phyloP scores from a whole-genome alignment of 148 eudicot species.

The Camellia lanceoleosa region DNA sequence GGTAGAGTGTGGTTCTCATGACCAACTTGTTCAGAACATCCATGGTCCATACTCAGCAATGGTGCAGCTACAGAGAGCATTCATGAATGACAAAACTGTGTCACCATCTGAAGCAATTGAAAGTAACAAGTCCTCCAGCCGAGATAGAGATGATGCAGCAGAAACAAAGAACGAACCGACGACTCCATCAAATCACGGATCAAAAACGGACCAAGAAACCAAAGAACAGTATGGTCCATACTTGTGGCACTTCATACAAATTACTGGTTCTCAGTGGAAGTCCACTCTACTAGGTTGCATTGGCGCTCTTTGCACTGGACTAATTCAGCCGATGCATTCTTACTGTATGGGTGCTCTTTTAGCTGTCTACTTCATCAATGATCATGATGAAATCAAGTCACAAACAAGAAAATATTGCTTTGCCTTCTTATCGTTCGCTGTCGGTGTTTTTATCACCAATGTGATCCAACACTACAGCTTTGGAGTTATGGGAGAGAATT shows the following conservation, averaged over 20 bases:
- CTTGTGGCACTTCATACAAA: constrained; percentile 6
- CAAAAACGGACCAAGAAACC: not conserved
- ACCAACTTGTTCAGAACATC: constrained; percentile 10
- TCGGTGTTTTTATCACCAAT: constrained; percentile 10
- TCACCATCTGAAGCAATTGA: not conserved
- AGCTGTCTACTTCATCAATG: constrained; percentile 16
- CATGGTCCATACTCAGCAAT: constrained; percentile 16
- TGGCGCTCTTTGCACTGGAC: constrained; percentile 5
- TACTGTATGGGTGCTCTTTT: constrained; percentile 9
- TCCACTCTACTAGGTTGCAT: not conserved
- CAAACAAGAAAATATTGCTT: constrained; percentile 9
- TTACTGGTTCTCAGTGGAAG: constrained; percentile 15
- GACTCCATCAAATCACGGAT: not conserved
- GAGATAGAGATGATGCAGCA: not conserved
- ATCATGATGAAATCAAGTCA: constrained; percentile 12
- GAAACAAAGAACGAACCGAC: not conserved
- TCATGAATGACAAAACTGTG: not conserved
- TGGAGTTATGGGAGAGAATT: constrained; percentile 20
- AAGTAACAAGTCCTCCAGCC: not conserved
- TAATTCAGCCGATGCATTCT: constrained; percentile 9
- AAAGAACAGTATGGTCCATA: constrained; percentile 9
- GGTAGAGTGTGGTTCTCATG: constrained; percentile 21
- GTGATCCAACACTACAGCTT: constrained; percentile 22
- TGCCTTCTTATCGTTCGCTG: constrained; percentile 2
- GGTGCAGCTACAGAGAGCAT: constrained; percentile 16